Evolutionary conservation across 2,329 filamentous ascomycete species (phyloP), one percentile per base, ranked within the genome.

Genomic region (Erysiphe pulchra): DNA sequence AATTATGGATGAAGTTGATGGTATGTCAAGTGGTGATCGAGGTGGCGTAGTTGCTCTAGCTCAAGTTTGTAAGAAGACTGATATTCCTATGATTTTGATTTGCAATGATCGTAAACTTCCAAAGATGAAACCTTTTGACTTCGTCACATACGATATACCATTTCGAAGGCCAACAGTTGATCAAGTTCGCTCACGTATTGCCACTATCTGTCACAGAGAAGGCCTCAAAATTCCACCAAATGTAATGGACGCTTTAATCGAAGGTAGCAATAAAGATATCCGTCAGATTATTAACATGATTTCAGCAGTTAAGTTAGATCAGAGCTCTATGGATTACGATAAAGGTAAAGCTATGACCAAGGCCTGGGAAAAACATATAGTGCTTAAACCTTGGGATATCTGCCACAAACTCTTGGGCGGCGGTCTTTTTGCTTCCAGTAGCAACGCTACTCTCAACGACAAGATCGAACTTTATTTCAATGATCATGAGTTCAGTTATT

Each of bases 391-490:
- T 0, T 98, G 90, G 90, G 90, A 98, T 57, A 98, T 98, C 55
- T 86, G 83, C 50, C 73, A 80, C 58, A 94, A 94, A 64, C 84
- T 98, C 58, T 72, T 98, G 6, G 83, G 74, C 24, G 78, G 84
- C 4, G 83, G 84, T 34, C 74, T 94, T 62, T 98, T 95, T 61
- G 71, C 81, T 20, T 71, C 77, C 4, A 75, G 77, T 44, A 92
- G 84, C 62, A 92, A 83, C 52, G 68, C 82, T 2, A 92, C 84
- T 0, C 65, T 98, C 33, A 95, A 95, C 58, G 87, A 98, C 61
- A 98, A 98, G 67, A 90, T 92, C 50, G 87, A 98, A 62, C 73
- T 98, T 1, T 98, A 98, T 61, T 98, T 98, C 68, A 95, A 98
- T 60, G 90, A 98, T 55, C 90, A 98, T 57, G 90, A 98, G 55